These are phyloP conservation scores for Diddensiella transvaalensis DNA, from an alignment of 805 yeast species.

Conservation along the genomic window DNA sequence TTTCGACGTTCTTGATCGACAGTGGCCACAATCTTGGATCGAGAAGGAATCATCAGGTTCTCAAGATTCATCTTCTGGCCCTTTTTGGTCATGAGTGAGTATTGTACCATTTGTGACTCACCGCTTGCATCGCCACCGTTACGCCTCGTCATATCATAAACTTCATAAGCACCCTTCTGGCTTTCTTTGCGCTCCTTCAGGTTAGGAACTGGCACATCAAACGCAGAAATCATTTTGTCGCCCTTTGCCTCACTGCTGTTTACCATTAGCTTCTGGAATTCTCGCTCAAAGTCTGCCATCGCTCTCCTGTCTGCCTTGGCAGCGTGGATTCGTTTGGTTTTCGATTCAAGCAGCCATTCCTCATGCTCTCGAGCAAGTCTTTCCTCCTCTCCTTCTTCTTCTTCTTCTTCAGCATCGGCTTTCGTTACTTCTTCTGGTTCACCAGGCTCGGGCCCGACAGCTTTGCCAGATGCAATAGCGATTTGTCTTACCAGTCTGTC, in stretches of 20 bases:
- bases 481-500: constrained; percentile 37
- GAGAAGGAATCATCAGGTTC: constrained; percentile 49
- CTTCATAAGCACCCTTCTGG: constrained; percentile 6
- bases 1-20: constrained; percentile 49
- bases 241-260: constrained; percentile 46
- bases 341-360: constrained; percentile 33
- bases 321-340: constrained; percentile 15
- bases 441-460: constrained; percentile 27
- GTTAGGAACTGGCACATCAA: constrained; percentile 32
- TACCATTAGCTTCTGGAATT: constrained; percentile 49
- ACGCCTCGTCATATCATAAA: constrained; percentile 3
- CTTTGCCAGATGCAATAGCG: constrained; percentile 29
- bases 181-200: constrained; percentile 4
- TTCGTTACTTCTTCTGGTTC: constrained; percentile 34
- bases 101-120: constrained; percentile 3
- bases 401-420: constrained; percentile 28
- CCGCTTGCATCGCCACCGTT: neutral
- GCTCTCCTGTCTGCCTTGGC: constrained; percentile 42
- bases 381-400: constrained; percentile 33
- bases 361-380: constrained; percentile 39
- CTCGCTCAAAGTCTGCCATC: constrained; percentile 52
- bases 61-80: constrained; percentile 47
- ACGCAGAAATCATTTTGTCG: constrained; percentile 28
- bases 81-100: constrained; percentile 49
- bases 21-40: constrained; percentile 51